A percentile compares a stretch with the other conserved stretches of the same genome.
phyloP scores from a whole-genome alignment of 1,139 yeast genomes.

The Geotrichum restrictum region DNA sequence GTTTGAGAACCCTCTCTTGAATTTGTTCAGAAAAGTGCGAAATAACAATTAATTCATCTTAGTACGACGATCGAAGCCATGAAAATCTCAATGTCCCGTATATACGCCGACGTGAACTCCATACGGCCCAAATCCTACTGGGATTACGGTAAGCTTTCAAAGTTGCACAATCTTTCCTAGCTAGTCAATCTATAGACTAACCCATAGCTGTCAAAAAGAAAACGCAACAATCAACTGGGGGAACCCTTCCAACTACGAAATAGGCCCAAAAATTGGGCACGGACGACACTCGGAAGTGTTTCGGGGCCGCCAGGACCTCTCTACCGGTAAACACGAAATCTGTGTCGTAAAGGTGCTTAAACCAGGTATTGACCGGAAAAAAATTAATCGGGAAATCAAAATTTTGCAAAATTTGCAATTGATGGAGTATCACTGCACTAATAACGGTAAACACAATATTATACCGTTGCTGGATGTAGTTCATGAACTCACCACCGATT shows the following conservation, averaged over 20 bases:
- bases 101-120: constrained; percentile 81
- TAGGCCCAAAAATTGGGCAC: constrained; percentile 86
- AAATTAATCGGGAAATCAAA: constrained; percentile 91
- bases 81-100: constrained; percentile 65
- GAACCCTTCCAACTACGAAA: constrained; percentile 74
- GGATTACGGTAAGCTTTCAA: constrained; percentile 59
- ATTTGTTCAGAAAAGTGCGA: no score
- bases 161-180: no score
- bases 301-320: constrained; percentile 60
- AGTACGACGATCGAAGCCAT: no score
- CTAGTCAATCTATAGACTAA: no score
- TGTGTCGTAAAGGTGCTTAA: constrained; percentile 89
- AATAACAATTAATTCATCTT: no score
- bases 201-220: no score
- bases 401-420: constrained; percentile 74
- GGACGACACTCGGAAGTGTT: constrained; percentile 98
- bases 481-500: constrained; percentile 82
- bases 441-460: constrained; percentile 83
- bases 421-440: no score
- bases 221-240: constrained; percentile 56
- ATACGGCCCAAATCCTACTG: constrained; percentile 80
- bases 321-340: constrained; percentile 37
- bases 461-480: constrained; percentile 79
- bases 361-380: constrained; percentile 92
- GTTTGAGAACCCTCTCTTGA: no score